Percentiles rank a stretch among this genome's conserved stretches.
phyloP scores from a whole-genome alignment of 1,139 yeast genomes.

The Candida sp. region DNA sequence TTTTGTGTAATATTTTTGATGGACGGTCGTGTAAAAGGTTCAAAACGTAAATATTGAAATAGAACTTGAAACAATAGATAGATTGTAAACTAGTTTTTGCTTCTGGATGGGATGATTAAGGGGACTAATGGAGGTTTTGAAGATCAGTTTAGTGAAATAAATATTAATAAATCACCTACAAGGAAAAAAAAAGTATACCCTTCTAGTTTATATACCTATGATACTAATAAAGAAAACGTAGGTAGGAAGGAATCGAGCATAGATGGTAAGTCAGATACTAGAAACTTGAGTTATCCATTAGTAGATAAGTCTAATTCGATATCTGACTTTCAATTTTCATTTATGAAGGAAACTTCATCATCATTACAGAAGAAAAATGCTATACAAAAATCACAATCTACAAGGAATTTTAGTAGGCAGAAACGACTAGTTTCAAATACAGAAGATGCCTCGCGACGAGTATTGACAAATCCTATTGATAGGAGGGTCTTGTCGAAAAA shows the following conservation, averaged over 20 bases:
- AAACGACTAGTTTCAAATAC: neutral
- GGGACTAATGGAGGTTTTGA: slow-evolving; percentile 12
- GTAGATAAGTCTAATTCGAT: slow-evolving; percentile 10
- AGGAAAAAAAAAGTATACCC: slow-evolving; percentile 20
- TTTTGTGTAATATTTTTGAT: too few relatives aligned
- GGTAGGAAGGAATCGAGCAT: neutral
- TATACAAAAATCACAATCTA: neutral
- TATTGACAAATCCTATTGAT: neutral
- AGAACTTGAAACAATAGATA: slow-evolving; percentile 1
- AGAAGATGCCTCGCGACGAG: neutral
- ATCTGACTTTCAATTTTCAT: slow-evolving; percentile 23
- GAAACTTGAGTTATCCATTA: slow-evolving; percentile 12
- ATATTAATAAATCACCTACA: slow-evolving; percentile 18
- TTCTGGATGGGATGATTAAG: neutral
- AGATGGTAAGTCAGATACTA: slow-evolving; percentile 4
- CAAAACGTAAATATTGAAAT: slow-evolving; percentile 5
- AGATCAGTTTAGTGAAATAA: slow-evolving; percentile 25
- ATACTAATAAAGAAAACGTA: slow-evolving; percentile 7
- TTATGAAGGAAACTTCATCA: slow-evolving; percentile 37
- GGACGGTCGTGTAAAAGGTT: neutral
- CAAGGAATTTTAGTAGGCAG: neutral
- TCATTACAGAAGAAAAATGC: slow-evolving; percentile 25
- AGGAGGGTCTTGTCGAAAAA: neutral
- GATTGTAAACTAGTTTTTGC: neutral
- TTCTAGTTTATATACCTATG: slow-evolving; percentile 15